Base-by-base conservation (phyloP, 805 yeast genomes). In the Kluyveromyces lactis region DNA sequence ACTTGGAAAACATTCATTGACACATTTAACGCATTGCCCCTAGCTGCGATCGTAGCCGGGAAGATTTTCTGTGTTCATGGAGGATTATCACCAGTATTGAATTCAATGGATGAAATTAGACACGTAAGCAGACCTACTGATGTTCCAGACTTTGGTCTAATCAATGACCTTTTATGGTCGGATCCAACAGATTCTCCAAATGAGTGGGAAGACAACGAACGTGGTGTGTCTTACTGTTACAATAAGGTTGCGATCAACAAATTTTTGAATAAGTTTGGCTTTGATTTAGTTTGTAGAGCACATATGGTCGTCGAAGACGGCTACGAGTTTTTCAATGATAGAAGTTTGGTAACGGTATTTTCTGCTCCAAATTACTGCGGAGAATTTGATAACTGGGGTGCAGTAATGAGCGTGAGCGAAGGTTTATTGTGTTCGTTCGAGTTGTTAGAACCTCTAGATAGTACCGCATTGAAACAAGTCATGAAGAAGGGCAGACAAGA, bases 331-430 rank as follows among this genome's bases (percentile, higher is more conserved):
- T 84, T 81, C 58, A 79, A 79, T 44, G 79, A 76, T 53, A 66
- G 86, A 51, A 78, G 77, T 55, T 64, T 84, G 41, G 92, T 84
- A 1, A 84, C 94, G 0, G 78, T 84, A 1, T 84, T 84, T 52
- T 74, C 80, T 44, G 94, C 92, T 3, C 94, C 94, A 3, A 84
- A 84, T 55, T 84, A 67, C 31, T 67, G 66, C 48, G 64, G 72
- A 31, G 72, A 67, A 44, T 67, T 67, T 35, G 71, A 87, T 58
- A 86, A 86, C 53, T 86, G 95, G 95, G 96, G 95, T 18, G 98
- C 98, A 2, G 97, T 90, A 4, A 90, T 90, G 97, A 80, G 94
- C 51, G 97, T 90, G 12, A 77, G 86, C 46, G 96, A 90, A 47
- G 97, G 90, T 52, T 69, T 90, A 48, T 67, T 92, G 42, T 90